Evolutionary conservation across 2,329 filamentous ascomycete genomes (phyloP).

Genomic region (Diaporthe velutina): DNA sequence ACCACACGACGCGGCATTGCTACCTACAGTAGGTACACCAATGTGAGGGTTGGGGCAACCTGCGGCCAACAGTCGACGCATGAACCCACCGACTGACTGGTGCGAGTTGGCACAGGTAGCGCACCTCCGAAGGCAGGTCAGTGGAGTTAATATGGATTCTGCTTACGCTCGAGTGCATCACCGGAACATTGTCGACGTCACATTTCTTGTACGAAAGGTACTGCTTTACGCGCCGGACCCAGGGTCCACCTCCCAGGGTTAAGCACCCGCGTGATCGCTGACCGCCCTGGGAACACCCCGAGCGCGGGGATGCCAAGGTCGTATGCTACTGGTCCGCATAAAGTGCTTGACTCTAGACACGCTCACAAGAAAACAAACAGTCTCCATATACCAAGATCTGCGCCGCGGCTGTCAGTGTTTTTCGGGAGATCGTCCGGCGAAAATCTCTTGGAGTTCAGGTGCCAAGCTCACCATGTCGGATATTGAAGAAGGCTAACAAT

Average conservation of each 20-base stretch:
- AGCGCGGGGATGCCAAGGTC: constrained; percentile 21
- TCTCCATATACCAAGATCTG: neutral
- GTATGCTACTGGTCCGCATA: constrained; percentile 7
- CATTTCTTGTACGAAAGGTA: neutral
- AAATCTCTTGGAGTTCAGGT: neutral
- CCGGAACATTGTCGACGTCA: neutral
- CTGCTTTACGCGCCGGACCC: neutral
- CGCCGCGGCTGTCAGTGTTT: neutral
- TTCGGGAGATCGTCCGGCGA: constrained; percentile 25
- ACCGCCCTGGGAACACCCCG: constrained; percentile 22
- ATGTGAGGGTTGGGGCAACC: neutral
- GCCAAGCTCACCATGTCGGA: constrained; percentile 15
- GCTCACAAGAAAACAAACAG: neutral
- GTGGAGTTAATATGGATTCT: neutral
- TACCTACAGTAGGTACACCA: no score
- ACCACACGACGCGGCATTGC: neutral
- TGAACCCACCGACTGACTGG: neutral
- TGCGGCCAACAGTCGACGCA: neutral
- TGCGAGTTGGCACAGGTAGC: neutral
- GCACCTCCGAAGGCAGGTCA: neutral
- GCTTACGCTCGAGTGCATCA: neutral
- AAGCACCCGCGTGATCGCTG: constrained; percentile 20
- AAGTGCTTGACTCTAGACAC: neutral
- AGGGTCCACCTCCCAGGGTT: constrained; percentile 10
- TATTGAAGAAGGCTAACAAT: neutral